Evolutionary conservation across 306 rosid species (phyloP).

Genomic region (Canavalia gladiata): DNA sequence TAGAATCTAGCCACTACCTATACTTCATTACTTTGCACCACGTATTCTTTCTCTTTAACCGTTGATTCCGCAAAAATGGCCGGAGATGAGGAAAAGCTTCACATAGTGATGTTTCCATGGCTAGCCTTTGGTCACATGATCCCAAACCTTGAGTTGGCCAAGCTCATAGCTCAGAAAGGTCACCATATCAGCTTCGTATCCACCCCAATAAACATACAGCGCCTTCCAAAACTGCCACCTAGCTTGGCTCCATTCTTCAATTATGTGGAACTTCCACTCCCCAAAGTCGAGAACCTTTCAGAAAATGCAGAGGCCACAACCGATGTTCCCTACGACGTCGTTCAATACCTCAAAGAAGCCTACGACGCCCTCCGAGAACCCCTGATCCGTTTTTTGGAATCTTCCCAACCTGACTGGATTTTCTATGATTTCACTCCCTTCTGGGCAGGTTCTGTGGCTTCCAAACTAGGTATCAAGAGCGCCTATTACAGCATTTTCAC

Average conservation of each 20-base stretch:
- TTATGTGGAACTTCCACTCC: conserved; percentile 56
- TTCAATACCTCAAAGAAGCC: conserved; percentile 55
- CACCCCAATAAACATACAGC: conserved; percentile 67
- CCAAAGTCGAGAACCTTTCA: conserved; percentile 49
- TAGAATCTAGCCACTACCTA: too few species aligned
- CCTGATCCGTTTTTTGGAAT: conserved; percentile 41
- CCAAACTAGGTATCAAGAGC: conserved; percentile 37
- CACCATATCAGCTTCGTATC: conserved; percentile 62
- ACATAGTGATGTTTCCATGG: conserved; percentile 69
- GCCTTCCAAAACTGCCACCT: conserved; percentile 58
- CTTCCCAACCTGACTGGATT: conserved; percentile 57
- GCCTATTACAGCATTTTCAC: conserved; percentile 47
- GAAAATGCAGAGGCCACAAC: conserved; percentile 59
- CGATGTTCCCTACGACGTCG: conserved; percentile 51
- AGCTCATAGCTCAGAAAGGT: conserved; percentile 64
- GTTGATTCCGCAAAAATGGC: conserved; percentile 5
- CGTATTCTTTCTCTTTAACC: neutral
- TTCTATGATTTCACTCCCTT: conserved; percentile 50
- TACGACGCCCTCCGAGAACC: conserved; percentile 52
- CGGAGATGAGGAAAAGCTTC: conserved; percentile 36
- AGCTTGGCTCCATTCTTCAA: conserved; percentile 38
- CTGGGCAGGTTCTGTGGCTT: conserved; percentile 48
- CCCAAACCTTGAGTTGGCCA: conserved; percentile 61
- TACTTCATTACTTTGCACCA: too few species aligned
- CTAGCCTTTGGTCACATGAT: conserved; percentile 66